Evolutionary conservation across 192 early-diverging fungal genomes (phyloP).

Genomic region (Entomortierella parvispora): DNA sequence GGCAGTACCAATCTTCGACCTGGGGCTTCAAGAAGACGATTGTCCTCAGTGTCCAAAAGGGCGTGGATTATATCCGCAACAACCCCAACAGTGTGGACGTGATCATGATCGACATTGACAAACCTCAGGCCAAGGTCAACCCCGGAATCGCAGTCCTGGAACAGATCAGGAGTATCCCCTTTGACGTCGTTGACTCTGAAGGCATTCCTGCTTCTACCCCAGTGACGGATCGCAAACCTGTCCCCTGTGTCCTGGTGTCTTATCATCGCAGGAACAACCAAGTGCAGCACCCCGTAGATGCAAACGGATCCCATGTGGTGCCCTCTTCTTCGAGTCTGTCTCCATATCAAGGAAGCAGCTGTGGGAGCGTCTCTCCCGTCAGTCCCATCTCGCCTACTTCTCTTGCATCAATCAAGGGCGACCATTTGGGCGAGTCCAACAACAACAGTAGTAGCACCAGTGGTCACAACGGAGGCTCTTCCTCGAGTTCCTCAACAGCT

Average conservation of each 20-base stretch:
- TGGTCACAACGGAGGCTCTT: too few relatives aligned
- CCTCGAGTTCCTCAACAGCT: background rate
- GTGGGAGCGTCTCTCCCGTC: background rate
- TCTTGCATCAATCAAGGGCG: background rate
- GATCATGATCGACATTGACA: slow-evolving; percentile 50
- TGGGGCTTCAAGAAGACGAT: slow-evolving; percentile 42
- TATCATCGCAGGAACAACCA: slow-evolving; percentile 26
- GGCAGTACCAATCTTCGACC: slow-evolving; percentile 42
- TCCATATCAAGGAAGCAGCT: background rate
- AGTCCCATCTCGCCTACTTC: background rate
- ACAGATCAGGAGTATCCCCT: slow-evolving; percentile 25
- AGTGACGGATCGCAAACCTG: background rate
- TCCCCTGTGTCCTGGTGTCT: slow-evolving; percentile 42
- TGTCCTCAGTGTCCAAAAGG: slow-evolving; percentile 40
- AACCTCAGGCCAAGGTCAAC: slow-evolving; percentile 36
- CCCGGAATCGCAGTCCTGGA: slow-evolving; percentile 33
- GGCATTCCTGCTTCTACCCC: background rate
- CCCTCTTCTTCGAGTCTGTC: background rate
- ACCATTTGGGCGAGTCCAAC: background rate
- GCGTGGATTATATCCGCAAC: slow-evolving; percentile 26
- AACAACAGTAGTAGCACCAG: background rate
- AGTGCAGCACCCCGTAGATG: background rate
- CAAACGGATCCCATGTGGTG: background rate
- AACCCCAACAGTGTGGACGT: slow-evolving; percentile 34
- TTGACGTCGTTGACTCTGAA: slow-evolving; percentile 3